Conservation (phyloP, 208 protist species). For the Herpetomonas samuelpessoai region DNA sequence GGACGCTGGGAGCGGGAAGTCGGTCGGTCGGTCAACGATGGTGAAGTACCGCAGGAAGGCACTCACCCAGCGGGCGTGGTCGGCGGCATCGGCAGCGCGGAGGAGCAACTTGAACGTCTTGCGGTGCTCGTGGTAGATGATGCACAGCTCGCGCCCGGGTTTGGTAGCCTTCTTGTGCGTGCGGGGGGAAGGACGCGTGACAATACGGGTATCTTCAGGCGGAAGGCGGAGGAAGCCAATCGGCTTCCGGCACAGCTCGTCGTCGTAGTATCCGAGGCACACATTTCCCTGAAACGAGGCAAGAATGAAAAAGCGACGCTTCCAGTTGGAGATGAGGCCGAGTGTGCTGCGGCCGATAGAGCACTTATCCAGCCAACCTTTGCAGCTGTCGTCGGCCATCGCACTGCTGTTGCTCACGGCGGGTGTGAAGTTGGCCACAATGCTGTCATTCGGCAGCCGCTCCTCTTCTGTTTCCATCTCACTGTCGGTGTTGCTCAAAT, state of each 20-base stretch:
- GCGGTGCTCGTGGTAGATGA: constrained; percentile 46
- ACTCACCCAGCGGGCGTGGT: constrained; percentile 36
- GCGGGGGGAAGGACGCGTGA: constrained; percentile 39
- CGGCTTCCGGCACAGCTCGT: constrained; percentile 45
- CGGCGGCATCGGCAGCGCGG: constrained; percentile 22
- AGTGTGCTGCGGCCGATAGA: constrained; percentile 43
- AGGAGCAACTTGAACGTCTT: constrained; percentile 61
- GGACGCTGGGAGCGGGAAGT: constrained; percentile 14
- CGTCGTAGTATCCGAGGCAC: constrained; percentile 50
- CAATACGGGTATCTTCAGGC: constrained; percentile 42
- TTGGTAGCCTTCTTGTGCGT: constrained; percentile 57
- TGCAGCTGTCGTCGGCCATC: constrained; percentile 17
- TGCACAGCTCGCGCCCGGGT: constrained; percentile 45
- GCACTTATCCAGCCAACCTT: constrained; percentile 64
- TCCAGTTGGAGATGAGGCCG: constrained; percentile 47
- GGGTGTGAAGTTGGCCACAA: background rate
- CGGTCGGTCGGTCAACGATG: constrained; percentile 28
- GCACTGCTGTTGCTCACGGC: background rate
- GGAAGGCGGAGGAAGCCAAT: constrained; percentile 40
- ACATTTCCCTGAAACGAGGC: constrained; percentile 33
- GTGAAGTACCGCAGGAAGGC: constrained; percentile 25
- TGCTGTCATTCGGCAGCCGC: background rate
- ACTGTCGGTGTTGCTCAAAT: background rate
- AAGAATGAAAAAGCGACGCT: constrained; percentile 52
- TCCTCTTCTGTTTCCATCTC: background rate